Conservation (phyloP, 2,329 filamentous ascomycete genomes). For the Curvularia sp. region DNA sequence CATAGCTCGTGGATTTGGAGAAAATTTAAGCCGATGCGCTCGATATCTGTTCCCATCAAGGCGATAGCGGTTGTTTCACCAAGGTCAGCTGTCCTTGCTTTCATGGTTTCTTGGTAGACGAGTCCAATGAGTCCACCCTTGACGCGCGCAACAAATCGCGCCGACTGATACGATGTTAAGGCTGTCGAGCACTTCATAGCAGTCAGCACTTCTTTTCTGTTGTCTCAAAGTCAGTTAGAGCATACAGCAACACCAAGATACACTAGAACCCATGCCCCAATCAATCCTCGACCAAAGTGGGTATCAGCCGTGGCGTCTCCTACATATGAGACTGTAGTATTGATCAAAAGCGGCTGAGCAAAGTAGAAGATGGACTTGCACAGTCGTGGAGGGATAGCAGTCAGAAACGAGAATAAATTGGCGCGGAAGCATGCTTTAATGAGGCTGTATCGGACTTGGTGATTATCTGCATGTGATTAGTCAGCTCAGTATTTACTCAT, state of each 20-base stretch:
- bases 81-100: neutral
- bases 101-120: neutral
- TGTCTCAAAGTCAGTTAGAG: neutral
- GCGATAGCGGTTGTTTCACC: neutral
- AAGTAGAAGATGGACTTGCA: slow-evolving; percentile 6
- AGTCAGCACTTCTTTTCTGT: neutral
- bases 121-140: slow-evolving; percentile 2
- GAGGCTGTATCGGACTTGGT: neutral
- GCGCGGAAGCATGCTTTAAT: neutral
- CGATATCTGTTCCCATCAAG: slow-evolving; percentile 1
- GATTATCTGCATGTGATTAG: neutral
- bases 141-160: slow-evolving; percentile 1
- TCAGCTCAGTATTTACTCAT: too few species aligned
- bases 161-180: slow-evolving; percentile 3
- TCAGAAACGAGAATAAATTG: neutral
- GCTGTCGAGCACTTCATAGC: slow-evolving; percentile 2
- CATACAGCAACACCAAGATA: slow-evolving; percentile 3
- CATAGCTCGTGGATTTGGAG: slow-evolving; percentile 1
- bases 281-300: slow-evolving; percentile 1
- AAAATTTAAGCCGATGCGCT: neutral
- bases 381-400: neutral
- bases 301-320: neutral
- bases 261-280: slow-evolving; percentile 4
- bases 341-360: slow-evolving; percentile 3
- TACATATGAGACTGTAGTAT: slow-evolving; percentile 4